Percentiles rank a stretch among this genome's conserved stretches.
Conservation (phyloP, 345 rosid genomes). For the Orychophragmus violaceus region DNA sequence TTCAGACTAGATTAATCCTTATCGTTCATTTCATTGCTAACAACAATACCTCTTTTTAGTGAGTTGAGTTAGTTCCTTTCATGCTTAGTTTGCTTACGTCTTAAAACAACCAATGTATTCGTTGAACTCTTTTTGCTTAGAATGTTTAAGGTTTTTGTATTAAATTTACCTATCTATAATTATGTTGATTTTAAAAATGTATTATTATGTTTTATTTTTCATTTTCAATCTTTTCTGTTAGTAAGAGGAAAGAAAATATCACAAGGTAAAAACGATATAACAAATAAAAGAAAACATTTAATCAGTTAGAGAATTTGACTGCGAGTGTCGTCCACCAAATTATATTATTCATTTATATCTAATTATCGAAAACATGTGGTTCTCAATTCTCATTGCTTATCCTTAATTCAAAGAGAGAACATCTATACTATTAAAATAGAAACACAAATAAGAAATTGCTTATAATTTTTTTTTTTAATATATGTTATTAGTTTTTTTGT, state of each 20-base stretch:
- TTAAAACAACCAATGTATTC: background rate
- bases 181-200: background rate
- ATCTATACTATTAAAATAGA: too few relatives aligned
- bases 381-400: too few relatives aligned
- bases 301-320: too few relatives aligned
- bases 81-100: background rate
- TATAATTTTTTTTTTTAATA: too few relatives aligned
- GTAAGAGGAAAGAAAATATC: background rate
- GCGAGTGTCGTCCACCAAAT: too few relatives aligned
- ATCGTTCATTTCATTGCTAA: background rate
- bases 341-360: too few relatives aligned
- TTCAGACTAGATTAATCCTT: background rate
- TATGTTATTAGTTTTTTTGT: too few relatives aligned
- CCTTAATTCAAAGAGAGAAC: too few relatives aligned
- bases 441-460: too few relatives aligned
- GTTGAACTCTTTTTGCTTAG: background rate
- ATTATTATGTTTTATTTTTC: background rate
- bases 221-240: background rate
- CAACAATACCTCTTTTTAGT: slow-evolving; percentile 18
- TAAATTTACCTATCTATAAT: background rate
- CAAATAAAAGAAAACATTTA: too few relatives aligned
- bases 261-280: too few relatives aligned
- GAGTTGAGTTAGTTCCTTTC: slow-evolving; percentile 7
- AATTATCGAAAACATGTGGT: too few relatives aligned
- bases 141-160: background rate